Percentiles rank a stretch among this genome's conserved stretches.
These are phyloP conservation scores for Elongisporangium prolatum DNA, from an alignment of 352 stramenopile species.

Conservation along the genomic window DNA sequence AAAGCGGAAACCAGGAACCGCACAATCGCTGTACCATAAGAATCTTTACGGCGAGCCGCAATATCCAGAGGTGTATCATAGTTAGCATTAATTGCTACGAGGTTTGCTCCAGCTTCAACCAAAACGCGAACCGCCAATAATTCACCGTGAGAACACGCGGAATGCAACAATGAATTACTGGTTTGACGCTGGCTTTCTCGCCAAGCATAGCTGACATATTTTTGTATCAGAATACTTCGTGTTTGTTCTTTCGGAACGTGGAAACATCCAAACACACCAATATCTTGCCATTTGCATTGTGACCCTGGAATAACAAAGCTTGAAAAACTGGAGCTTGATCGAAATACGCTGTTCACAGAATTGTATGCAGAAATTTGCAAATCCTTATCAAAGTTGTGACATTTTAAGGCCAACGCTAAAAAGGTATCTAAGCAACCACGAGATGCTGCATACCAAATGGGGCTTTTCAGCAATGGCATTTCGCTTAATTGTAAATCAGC, in stretches of 20 bases:
- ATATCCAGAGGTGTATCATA: slow-evolving; percentile 29
- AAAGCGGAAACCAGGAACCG: slow-evolving; percentile 19
- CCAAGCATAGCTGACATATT: slow-evolving; percentile 39
- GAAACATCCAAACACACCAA: slow-evolving; percentile 50
- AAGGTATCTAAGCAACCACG: slow-evolving; percentile 39
- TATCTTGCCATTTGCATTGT: slow-evolving; percentile 48
- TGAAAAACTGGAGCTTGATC: background rate
- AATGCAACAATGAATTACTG: slow-evolving; percentile 37
- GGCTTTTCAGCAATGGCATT: slow-evolving; percentile 15
- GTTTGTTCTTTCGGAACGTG: slow-evolving; percentile 22
- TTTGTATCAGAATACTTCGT: slow-evolving; percentile 36
- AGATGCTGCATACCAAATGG: slow-evolving; percentile 48
- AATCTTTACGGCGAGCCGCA: slow-evolving; percentile 35
- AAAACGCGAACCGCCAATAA: slow-evolving; percentile 30
- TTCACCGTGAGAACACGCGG: slow-evolving; percentile 28
- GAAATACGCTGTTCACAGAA: slow-evolving; percentile 7
- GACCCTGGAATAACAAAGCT: slow-evolving; percentile 14
- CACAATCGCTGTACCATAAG: slow-evolving; percentile 25
- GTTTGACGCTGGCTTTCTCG: slow-evolving; percentile 11
- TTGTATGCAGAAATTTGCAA: slow-evolving; percentile 9
- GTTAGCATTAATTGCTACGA: slow-evolving; percentile 19
- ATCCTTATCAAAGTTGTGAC: slow-evolving; percentile 16
- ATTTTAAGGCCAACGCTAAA: slow-evolving; percentile 28
- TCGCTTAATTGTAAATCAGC: slow-evolving; percentile 27
- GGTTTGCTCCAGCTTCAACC: slow-evolving; percentile 28